Percentiles rank a stretch among this genome's conserved stretches.
Evolutionary conservation across 495 filamentous ascomycete species (phyloP).

Genomic region (Niebla homalea): DNA sequence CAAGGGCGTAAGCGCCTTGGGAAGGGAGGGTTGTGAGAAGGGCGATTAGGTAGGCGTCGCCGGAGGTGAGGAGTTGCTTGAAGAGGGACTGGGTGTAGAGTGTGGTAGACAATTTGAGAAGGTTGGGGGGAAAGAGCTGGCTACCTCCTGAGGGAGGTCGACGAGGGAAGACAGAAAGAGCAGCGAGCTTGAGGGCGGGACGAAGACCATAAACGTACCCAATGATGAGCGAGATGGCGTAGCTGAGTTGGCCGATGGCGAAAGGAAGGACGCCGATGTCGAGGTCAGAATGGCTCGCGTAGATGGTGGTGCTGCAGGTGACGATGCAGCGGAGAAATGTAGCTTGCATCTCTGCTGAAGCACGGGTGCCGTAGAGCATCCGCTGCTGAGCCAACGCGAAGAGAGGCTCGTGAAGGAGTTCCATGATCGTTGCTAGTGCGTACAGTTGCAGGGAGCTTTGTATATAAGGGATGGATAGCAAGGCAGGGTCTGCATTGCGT

Average conservation of each 20-base stretch:
- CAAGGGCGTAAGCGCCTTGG: constrained; percentile 88
- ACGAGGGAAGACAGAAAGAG: constrained; percentile 44
- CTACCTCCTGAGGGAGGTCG: constrained; percentile 27
- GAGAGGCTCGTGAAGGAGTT: constrained; percentile 70
- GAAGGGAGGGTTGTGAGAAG: constrained; percentile 58
- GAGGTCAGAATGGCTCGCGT: constrained; percentile 31
- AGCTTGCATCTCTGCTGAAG: constrained; percentile 63
- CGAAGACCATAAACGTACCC: constrained; percentile 48
- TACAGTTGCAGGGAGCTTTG: constrained; percentile 51
- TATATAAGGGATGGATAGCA: constrained; percentile 47
- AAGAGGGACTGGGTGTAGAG: constrained; percentile 76
- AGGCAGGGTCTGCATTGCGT: constrained; percentile 37
- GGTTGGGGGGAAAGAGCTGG: constrained; percentile 46
- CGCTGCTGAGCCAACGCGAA: constrained; percentile 75
- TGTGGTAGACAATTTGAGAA: constrained; percentile 55
- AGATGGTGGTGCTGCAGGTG: constrained; percentile 53
- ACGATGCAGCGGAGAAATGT: constrained; percentile 61
- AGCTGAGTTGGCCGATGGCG: constrained; percentile 72
- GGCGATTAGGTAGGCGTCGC: constrained; percentile 78
- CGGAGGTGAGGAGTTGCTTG: constrained; percentile 89
- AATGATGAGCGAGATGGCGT: constrained; percentile 50
- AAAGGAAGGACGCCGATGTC: constrained; percentile 74
- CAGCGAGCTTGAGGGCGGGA: constrained; percentile 27
- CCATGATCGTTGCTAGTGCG: constrained; percentile 59
- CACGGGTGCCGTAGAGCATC: constrained; percentile 65